Percentiles rank a stretch among this genome's conserved stretches.
These are phyloP conservation scores for Melocanna baccifera DNA, from an alignment of 176 grass and related monocot species.

Conservation along the genomic window DNA sequence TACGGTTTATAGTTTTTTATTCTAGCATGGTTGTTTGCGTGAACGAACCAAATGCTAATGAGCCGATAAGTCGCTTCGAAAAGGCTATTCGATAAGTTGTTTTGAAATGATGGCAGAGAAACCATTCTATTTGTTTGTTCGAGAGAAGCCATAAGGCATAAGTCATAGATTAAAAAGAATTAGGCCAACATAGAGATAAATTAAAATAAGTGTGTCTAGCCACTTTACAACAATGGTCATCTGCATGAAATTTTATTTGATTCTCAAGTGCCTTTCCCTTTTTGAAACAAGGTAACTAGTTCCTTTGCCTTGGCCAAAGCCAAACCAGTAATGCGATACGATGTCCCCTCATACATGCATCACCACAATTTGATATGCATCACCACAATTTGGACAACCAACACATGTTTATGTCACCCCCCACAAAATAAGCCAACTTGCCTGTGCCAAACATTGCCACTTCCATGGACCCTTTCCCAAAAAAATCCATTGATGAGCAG, in stretches of 20 bases:
- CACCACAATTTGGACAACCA: background rate
- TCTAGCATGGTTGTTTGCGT: no score
- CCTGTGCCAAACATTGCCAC: background rate
- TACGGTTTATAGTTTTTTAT: no score
- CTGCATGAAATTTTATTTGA: background rate
- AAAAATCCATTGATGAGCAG: background rate
- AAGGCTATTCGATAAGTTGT: no score
- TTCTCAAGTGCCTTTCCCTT: background rate
- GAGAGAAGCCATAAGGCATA: no score
- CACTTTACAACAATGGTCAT: background rate
- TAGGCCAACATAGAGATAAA: background rate
- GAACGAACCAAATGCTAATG: no score
- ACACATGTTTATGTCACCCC: conserved; percentile 20
- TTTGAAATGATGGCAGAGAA: no score
- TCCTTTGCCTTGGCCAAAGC: no score
- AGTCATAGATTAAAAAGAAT: no score
- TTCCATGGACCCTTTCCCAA: background rate
- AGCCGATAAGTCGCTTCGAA: no score
- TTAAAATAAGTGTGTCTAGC: background rate
- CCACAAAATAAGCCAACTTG: conserved; percentile 3
- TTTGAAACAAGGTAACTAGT: no score
- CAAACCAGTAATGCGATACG: background rate
- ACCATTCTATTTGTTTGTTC: no score
- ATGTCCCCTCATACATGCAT: background rate
- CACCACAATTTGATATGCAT: background rate